Conservation (phyloP, 192 early-diverging fungal genomes). For the Coemansia reversa region DNA sequence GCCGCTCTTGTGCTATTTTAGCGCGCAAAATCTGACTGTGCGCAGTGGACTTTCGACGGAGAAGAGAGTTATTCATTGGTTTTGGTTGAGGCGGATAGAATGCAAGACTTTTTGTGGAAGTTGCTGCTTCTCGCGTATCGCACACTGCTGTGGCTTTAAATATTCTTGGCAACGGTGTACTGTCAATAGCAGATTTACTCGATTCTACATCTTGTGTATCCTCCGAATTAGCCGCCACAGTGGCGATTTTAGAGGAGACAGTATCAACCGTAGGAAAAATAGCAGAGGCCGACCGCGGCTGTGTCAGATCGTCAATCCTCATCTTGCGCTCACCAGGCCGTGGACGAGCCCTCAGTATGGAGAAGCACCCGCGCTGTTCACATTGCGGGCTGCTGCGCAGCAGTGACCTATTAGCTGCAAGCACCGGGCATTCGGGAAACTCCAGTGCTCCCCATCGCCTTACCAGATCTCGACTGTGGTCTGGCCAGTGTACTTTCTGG, state of each 20-base stretch:
- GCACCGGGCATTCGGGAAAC: conserved; percentile 33
- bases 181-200: background rate
- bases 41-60: background rate
- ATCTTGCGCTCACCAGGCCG: background rate
- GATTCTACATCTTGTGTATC: background rate
- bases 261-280: background rate
- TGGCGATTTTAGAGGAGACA: background rate
- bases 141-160: background rate
- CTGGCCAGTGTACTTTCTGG: conserved; percentile 27
- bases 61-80: background rate
- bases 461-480: conserved; percentile 12
- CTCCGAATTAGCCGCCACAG: background rate
- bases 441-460: conserved; percentile 31
- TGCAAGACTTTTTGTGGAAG: background rate
- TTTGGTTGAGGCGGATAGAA: background rate
- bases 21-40: background rate
- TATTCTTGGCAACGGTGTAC: background rate
- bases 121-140: background rate
- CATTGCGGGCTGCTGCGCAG: background rate
- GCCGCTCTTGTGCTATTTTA: background rate
- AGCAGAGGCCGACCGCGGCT: background rate
- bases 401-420: background rate
- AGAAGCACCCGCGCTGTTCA: conserved; percentile 19
- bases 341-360: conserved; percentile 13
- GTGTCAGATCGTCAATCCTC: background rate